Base-by-base conservation (phyloP, 2,329 filamentous ascomycete species). In the Diaporthe longicolla region DNA sequence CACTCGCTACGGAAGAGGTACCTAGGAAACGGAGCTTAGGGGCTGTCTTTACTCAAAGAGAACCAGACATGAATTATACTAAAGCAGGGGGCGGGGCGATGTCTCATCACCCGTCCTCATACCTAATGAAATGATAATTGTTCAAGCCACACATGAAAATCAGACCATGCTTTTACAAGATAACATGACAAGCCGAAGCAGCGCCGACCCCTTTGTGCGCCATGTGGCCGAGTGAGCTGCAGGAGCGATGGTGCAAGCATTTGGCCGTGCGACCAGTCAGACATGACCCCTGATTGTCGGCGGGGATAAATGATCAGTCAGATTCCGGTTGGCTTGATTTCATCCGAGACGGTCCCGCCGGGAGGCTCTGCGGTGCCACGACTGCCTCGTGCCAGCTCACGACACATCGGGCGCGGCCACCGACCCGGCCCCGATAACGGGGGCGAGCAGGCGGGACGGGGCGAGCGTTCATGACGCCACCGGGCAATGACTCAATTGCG, bases 41-140 rank as follows among this genome's bases (percentile, higher is more conserved):
- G 40, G 50, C 26, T 24, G 50, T 43, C 32, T 48, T 48, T 29
- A 65, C 45, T 26, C 48, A 13, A n/a, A 43, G 55, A 61, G 69
- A 24, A 37, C 32, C 45, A 40, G 58, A 57, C 50, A 73, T 58
- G 59, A 65, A 65, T 65, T 59, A 75, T 45, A 71, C 37, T 57
- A 71, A 24, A 37, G 4, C 24, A 32, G 69, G 54, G 37, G 32
- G 61, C n/a, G 69, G 29, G 29, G 5, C 7, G 54, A 71, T 72
- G 72, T 58, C 57, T 69, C 54, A 63, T 71, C 70, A 71, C 57
- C 63, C 57, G 24, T 48, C 58, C 73, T 75, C 61, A 19, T 40
- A 74, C 59, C 74, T 71, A 74, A 69, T 68, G 61, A 71, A 71
- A 72, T 69, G 68, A 75, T 75, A 74, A 75, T 75, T 40, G 72